phyloP scores from a whole-genome alignment of 228 moss, liverwort and hornwort genomes.

The Sphagnum magellanicum region DNA sequence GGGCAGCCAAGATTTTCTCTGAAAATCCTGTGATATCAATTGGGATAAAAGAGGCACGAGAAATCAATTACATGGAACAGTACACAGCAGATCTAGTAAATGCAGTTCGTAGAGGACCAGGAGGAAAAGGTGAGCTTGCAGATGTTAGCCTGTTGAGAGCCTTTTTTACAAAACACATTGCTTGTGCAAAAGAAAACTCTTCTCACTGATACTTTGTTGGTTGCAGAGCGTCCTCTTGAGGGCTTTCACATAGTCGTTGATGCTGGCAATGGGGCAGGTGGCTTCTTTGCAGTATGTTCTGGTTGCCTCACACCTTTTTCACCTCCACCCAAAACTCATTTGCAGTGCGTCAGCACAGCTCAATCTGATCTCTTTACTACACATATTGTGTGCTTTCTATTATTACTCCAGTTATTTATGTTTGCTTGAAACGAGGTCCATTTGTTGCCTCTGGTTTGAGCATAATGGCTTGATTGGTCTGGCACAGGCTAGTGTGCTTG shows the following conservation, averaged over 20 bases:
- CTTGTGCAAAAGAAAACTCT: neutral
- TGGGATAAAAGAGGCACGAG: conserved; percentile 29
- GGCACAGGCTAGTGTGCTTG: conserved; percentile 70
- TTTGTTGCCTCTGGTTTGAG: neutral
- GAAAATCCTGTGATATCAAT: conserved; percentile 22
- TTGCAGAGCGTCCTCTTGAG: conserved; percentile 78
- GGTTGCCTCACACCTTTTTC: neutral
- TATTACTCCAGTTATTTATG: too few relatives aligned
- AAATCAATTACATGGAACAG: conserved; percentile 82
- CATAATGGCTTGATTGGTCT: conserved; percentile 5
- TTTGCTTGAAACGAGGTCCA: too few relatives aligned
- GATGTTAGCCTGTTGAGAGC: too few relatives aligned
- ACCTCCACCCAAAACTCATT: too few relatives aligned
- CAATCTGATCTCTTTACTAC: too few relatives aligned
- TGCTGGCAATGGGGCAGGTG: conserved; percentile 96
- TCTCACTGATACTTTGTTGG: neutral
- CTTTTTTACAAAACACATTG: neutral
- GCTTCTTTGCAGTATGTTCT: conserved; percentile 81
- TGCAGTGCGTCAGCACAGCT: too few relatives aligned
- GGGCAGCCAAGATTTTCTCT: conserved; percentile 70
- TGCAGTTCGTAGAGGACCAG: conserved; percentile 84
- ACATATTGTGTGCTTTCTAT: too few relatives aligned
- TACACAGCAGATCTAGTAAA: conserved; percentile 86
- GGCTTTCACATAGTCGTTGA: conserved; percentile 95
- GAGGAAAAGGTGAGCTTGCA: conserved; percentile 59